Percentiles rank a stretch among this genome's conserved stretches.
phyloP scores from a whole-genome alignment of 352 stramenopile genomes.

The Globisporangium uncinulatum region DNA sequence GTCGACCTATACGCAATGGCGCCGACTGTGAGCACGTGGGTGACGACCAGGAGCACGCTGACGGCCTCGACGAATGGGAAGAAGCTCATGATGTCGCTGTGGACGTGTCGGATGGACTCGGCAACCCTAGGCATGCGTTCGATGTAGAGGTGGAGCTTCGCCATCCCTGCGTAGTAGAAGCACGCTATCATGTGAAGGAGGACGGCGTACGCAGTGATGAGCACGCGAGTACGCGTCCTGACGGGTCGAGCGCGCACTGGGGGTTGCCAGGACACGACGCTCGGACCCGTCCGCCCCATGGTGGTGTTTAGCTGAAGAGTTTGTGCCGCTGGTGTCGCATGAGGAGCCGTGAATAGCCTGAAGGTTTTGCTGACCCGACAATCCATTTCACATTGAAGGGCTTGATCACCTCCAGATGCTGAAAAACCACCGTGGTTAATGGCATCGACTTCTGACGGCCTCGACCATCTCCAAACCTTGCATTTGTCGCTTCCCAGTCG shows the following conservation, averaged over 20 bases:
- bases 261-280: constrained; percentile 4
- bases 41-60: neutral
- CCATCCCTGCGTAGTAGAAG: neutral
- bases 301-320: too few relatives aligned
- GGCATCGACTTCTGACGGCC: too few relatives aligned
- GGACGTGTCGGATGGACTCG: neutral
- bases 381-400: too few relatives aligned
- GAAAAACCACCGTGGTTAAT: too few relatives aligned
- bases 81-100: neutral
- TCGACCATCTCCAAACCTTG: too few relatives aligned
- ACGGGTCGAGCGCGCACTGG: constrained; percentile 42
- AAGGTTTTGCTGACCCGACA: too few relatives aligned
- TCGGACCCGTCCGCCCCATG: constrained; percentile 16
- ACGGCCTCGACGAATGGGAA: neutral
- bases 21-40: neutral
- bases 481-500: too few relatives aligned
- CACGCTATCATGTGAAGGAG: neutral
- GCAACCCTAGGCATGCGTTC: neutral
- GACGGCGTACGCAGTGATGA: constrained; percentile 19
- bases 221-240: constrained; percentile 54
- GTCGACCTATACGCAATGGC: neutral
- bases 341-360: too few relatives aligned
- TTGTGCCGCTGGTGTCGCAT: too few relatives aligned
- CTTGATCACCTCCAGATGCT: too few relatives aligned
- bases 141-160: neutral